Evolutionary conservation across 1,139 yeast genomes (phyloP), one percentile per base, ranked within the genome.

Genomic region (Oligophagozyma castellii): DNA sequence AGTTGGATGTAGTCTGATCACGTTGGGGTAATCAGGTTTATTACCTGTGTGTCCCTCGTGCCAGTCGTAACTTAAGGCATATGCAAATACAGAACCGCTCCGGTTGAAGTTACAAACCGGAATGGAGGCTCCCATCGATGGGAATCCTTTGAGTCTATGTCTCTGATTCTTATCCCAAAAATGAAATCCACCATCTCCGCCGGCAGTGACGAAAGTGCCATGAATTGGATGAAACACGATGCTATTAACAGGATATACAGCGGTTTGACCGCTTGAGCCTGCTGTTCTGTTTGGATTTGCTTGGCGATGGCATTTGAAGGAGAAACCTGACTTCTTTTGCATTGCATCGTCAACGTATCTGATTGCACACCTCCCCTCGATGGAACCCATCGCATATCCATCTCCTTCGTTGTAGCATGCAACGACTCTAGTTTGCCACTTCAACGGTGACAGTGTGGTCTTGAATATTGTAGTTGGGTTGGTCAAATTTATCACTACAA

Each of bases 341-440:
- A 77, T 81, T 29, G 65, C 65, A 23, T 83, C 95, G 43, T 81
- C 93, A 31, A 89, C 72, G 54, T 86, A 89, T 48, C 84, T 94
- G 44, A 92, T 76, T n/a, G 94, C 94, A 57, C 96, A 84, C 42
- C 99, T 67, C 15, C 98, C 98, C 58, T 89, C 99, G 29, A 89
- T 73, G 3, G 94, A 78, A 4, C 95, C 96, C 29, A 89, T 59
- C 1, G 95, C 95, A 54, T 70, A 92, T 5, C 96, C 95, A 45
- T 80, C 78, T 7, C 93, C 96, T 39, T 73, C 75, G 5, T 86
- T 86, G 52, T 77, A 81, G 51, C 98, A 89, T 12, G 80, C 61
- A 3, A 92, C 65, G 3, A 76, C 62, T 37, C 95, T 65, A 1
- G 95, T 84, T 58, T 86, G 96, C 73, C 78, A 78, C 58, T 84